phyloP scores from a whole-genome alignment of 805 yeast genomes.

The Spencermartinsiella europaea region DNA sequence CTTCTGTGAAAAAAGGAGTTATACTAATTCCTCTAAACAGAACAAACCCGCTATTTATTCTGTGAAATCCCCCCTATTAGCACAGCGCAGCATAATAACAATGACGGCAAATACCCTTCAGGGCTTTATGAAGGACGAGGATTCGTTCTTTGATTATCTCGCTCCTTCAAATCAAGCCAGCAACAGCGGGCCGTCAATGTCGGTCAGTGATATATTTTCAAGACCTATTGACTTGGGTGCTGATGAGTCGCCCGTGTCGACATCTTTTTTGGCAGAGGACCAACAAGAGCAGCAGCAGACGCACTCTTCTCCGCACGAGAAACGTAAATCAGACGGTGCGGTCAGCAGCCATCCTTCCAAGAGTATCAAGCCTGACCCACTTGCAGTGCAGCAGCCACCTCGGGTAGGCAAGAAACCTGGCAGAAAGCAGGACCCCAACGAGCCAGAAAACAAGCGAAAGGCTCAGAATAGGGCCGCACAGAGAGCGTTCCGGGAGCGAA shows the following conservation, averaged over 20 bases:
- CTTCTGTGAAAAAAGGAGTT: too few species aligned
- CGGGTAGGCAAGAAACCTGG: slow-evolving; percentile 48
- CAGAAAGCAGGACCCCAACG: slow-evolving; percentile 69
- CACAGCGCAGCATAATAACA: neutral
- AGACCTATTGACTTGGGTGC: neutral
- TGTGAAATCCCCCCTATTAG: too few species aligned
- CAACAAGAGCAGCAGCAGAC: neutral
- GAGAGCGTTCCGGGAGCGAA: slow-evolving; percentile 91
- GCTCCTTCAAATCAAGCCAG: neutral
- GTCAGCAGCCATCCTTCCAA: neutral
- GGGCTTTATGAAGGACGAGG: slow-evolving; percentile 15
- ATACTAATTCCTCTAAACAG: too few species aligned
- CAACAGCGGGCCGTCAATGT: neutral
- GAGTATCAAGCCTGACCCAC: slow-evolving; percentile 9
- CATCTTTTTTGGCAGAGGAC: slow-evolving; percentile 9
- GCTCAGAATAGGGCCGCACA: slow-evolving; percentile 99
- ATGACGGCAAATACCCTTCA: slow-evolving; percentile 11
- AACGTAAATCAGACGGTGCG: slow-evolving; percentile 4
- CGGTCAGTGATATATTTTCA: neutral
- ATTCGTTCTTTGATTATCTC: slow-evolving; percentile 9
- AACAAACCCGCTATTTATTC: too few species aligned
- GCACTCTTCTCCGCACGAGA: slow-evolving; percentile 8
- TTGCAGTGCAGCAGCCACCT: neutral
- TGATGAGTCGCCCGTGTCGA: slow-evolving; percentile 13
- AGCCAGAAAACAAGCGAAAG: slow-evolving; percentile 83